These are phyloP conservation scores for Epicoccum nigrum DNA, from an alignment of 2,329 filamentous ascomycete species.

Conservation along the genomic window DNA sequence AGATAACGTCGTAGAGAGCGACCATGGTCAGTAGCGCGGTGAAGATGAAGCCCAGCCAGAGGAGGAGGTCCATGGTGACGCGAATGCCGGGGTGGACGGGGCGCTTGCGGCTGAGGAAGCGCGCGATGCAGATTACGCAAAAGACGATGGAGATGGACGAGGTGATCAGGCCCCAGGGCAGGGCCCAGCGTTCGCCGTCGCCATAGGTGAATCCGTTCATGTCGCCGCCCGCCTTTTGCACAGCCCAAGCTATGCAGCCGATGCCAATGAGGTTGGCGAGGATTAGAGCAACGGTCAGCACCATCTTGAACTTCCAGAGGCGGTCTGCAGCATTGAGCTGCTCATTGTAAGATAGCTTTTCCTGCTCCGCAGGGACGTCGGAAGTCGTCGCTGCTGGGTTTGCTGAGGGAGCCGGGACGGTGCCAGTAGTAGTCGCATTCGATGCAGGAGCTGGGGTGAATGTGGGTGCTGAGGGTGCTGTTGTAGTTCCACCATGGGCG, in stretches of 20 bases:
- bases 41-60: slow-evolving; percentile 43
- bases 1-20: slow-evolving; percentile 17
- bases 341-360: slow-evolving; percentile 26
- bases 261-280: slow-evolving; percentile 40
- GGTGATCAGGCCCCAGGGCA: slow-evolving; percentile 38
- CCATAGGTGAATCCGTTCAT: not conserved
- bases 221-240: slow-evolving; percentile 4
- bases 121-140: slow-evolving; percentile 33
- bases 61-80: slow-evolving; percentile 44
- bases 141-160: slow-evolving; percentile 40
- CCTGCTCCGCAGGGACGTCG: not conserved
- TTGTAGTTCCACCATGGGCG: not conserved
- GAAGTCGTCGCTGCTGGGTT: slow-evolving; percentile 1
- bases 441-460: not conserved
- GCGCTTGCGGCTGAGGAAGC: slow-evolving; percentile 33
- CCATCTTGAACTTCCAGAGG: slow-evolving; percentile 42
- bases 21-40: slow-evolving; percentile 36
- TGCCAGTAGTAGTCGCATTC: not conserved
- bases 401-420: not conserved
- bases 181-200: slow-evolving; percentile 19
- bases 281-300: slow-evolving; percentile 28
- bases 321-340: slow-evolving; percentile 37
- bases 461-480: not conserved
- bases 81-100: slow-evolving; percentile 44
- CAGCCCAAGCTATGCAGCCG: slow-evolving; percentile 37